Percentiles rank a stretch among this genome's conserved stretches.
Conservation (phyloP, 225 moss, liverwort and hornwort genomes). For the Sphagnum contortum region DNA sequence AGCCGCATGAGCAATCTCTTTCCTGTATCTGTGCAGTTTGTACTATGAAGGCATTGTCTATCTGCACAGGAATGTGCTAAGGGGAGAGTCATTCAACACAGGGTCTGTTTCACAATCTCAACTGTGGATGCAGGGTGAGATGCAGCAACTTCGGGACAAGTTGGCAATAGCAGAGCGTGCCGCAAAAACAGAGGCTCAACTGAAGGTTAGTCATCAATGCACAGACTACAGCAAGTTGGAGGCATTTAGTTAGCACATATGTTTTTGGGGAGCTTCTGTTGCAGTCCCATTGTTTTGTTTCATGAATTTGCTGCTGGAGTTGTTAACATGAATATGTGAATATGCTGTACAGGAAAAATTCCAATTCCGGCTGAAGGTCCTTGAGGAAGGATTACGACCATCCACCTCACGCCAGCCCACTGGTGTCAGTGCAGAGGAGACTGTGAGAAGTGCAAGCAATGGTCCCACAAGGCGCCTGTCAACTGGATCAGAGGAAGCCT, state of each 20-base stretch:
- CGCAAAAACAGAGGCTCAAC: slow-evolving; percentile 10
- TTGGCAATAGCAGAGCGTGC: slow-evolving; percentile 11
- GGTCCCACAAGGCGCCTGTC: not conserved
- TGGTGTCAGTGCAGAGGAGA: no score
- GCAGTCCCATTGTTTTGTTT: no score
- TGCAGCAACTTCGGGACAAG: slow-evolving; percentile 22
- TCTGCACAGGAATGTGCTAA: not conserved
- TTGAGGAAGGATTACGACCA: slow-evolving; percentile 12
- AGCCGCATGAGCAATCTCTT: not conserved
- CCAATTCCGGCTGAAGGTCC: slow-evolving; percentile 13
- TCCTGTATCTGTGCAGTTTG: not conserved
- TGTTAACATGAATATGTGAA: no score
- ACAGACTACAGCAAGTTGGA: no score
- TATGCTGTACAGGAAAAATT: slow-evolving; percentile 11
- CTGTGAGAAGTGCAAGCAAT: no score
- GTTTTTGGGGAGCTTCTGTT: no score
- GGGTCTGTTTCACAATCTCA: no score
- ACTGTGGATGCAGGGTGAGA: slow-evolving; percentile 10
- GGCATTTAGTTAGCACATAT: no score
- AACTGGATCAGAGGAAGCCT: slow-evolving; percentile 11
- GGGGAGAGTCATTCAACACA: no score
- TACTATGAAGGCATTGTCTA: not conserved
- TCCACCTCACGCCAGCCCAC: not conserved
- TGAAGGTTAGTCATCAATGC: slow-evolving; percentile 4
- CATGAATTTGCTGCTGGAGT: no score